phyloP scores from a whole-genome alignment of 106 monocot species.

The Hemerocallis citrina region DNA sequence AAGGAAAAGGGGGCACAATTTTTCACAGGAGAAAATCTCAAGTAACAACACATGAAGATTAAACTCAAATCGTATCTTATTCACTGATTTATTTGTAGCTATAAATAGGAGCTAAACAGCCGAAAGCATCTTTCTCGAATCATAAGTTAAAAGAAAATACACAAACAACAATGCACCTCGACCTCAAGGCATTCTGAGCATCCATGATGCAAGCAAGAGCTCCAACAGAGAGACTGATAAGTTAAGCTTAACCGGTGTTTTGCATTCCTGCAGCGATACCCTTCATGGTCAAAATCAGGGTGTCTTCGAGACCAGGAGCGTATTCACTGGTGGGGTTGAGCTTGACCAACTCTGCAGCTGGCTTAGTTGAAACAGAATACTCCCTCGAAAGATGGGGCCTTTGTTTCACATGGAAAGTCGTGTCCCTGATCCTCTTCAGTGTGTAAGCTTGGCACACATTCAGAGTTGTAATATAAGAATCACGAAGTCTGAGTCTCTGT shows the following conservation, averaged over 20 bases:
- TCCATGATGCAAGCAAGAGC: no score
- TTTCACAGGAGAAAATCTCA: no score
- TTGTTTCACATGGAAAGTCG: conserved; percentile 30
- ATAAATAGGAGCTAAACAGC: no score
- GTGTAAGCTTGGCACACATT: conserved; percentile 53
- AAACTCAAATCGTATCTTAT: no score
- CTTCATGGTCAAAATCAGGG: conserved; percentile 93
- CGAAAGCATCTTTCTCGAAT: no score
- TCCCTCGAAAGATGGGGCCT: conserved; percentile 45
- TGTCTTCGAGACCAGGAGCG: conserved; percentile 83
- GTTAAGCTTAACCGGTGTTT: conserved; percentile 61
- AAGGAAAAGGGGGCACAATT: no score
- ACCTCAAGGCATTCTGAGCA: no score
- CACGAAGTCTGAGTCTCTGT: conserved; percentile 39
- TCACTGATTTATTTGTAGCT: no score
- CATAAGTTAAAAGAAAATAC: no score
- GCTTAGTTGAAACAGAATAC: conserved; percentile 19
- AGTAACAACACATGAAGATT: no score
- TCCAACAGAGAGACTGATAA: no score
- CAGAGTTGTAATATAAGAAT: conserved; percentile 52
- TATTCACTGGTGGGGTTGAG: conserved; percentile 87
- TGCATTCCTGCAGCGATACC: conserved; percentile 94
- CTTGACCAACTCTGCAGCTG: conserved; percentile 70
- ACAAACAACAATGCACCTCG: no score
- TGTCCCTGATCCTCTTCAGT: conserved; percentile 44